Evolutionary conservation across 2,329 filamentous ascomycete genomes (phyloP).

Genomic region (Pyrenochaeta sp.): DNA sequence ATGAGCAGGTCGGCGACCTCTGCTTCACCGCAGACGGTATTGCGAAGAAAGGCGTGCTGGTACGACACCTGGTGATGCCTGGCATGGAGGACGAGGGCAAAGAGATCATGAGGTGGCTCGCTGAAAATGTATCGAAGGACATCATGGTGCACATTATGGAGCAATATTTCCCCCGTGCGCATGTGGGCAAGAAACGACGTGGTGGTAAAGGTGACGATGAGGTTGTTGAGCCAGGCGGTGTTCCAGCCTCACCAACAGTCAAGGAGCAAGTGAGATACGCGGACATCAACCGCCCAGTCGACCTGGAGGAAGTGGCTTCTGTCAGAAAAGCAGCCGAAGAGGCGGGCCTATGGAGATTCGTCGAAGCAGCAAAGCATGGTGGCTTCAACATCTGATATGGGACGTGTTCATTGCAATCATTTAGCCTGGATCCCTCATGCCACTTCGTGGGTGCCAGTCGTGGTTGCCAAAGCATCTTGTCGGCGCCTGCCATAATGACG

Average conservation of each 20-base stretch:
- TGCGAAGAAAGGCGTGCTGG: constrained; percentile 77
- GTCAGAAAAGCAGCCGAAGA: constrained; percentile 73
- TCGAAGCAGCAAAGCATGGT: constrained; percentile 68
- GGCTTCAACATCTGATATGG: constrained; percentile 59
- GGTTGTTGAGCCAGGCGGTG: constrained; percentile 41
- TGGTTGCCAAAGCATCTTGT: neutral
- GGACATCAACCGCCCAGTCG: constrained; percentile 80
- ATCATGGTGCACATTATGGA: constrained; percentile 89
- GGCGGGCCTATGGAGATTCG: constrained; percentile 81
- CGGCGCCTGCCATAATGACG: neutral
- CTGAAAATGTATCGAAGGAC: constrained; percentile 74
- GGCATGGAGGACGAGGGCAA: constrained; percentile 76
- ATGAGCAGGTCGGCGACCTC: constrained; percentile 81
- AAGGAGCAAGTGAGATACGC: constrained; percentile 68
- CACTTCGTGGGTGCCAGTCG: neutral
- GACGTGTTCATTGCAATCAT: neutral
- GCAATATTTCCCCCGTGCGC: constrained; percentile 81
- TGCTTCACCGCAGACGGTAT: constrained; percentile 84
- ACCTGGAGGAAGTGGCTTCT: constrained; percentile 68
- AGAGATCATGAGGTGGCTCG: constrained; percentile 79
- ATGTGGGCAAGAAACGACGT: constrained; percentile 74
- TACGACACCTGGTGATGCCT: constrained; percentile 87
- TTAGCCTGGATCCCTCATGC: neutral
- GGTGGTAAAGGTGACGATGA: constrained; percentile 37
- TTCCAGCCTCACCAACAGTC: constrained; percentile 28